Evolutionary conservation across 2,329 filamentous ascomycete genomes (phyloP).

Genomic region (Fusarium dimerum): DNA sequence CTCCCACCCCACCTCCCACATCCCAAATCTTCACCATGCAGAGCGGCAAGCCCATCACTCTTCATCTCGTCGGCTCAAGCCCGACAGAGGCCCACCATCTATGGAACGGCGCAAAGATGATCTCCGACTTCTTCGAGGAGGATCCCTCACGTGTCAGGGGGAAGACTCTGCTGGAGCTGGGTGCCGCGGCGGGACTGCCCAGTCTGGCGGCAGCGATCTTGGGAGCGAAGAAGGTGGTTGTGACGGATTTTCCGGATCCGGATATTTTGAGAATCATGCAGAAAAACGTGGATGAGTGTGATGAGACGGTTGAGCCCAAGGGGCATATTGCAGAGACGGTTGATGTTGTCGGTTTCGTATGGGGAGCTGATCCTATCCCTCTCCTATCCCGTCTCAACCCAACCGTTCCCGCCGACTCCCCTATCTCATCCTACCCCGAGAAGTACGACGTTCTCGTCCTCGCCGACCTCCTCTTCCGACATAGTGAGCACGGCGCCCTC

Average conservation of each 20-base stretch:
- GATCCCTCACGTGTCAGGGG: constrained; percentile 62
- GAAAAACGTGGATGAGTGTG: constrained; percentile 68
- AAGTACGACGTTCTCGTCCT: constrained; percentile 82
- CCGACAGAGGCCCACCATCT: constrained; percentile 87
- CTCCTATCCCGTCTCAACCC: constrained; percentile 60
- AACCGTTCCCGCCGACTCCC: not conserved
- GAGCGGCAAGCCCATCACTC: constrained; percentile 63
- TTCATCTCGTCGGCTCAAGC: constrained; percentile 84
- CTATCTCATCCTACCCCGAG: constrained; percentile 1
- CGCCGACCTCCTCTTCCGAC: constrained; percentile 88
- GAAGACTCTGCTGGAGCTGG: constrained; percentile 82
- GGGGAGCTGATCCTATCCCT: constrained; percentile 67
- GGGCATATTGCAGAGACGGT: constrained; percentile 41
- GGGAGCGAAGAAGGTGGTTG: constrained; percentile 70
- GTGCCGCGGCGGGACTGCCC: constrained; percentile 83
- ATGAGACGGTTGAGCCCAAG: constrained; percentile 35
- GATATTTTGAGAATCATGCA: constrained; percentile 81
- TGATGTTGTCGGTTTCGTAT: constrained; percentile 73
- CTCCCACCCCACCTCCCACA: constrained; percentile 74
- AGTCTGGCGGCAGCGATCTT: constrained; percentile 74
- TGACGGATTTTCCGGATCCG: constrained; percentile 86
- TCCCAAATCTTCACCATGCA: constrained; percentile 70
- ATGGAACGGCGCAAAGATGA: constrained; percentile 85
- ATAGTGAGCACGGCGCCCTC: constrained; percentile 81
- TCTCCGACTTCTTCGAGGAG: constrained; percentile 76